A percentile compares a stretch with the other conserved stretches of the same genome.
These are phyloP conservation scores for Alternaria novae-zelandiae DNA, from an alignment of 2,329 filamentous ascomycete species.

Conservation along the genomic window DNA sequence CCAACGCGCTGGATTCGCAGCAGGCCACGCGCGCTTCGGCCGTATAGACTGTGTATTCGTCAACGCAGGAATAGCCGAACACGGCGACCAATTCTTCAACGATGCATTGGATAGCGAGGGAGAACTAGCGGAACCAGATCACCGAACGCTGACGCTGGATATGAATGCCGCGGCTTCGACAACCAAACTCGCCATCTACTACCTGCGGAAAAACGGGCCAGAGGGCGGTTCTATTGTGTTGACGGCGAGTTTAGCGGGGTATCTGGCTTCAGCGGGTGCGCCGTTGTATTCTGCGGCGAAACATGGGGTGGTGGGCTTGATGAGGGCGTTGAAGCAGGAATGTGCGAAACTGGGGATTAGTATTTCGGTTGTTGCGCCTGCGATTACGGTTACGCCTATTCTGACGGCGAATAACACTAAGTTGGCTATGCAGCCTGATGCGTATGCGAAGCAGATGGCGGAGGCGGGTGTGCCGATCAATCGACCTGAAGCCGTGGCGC, in stretches of 20 bases:
- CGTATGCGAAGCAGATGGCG: conserved; percentile 54
- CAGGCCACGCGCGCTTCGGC: conserved; percentile 51
- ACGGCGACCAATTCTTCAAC: conserved; percentile 58
- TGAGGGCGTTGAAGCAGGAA: conserved; percentile 58
- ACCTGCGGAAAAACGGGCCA: conserved; percentile 50
- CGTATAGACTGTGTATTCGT: conserved; percentile 57
- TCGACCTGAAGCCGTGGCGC: conserved; percentile 52
- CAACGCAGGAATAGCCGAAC: conserved; percentile 58
- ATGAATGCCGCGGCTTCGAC: conserved; percentile 56
- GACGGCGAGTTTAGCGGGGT: conserved; percentile 58
- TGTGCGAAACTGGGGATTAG: conserved; percentile 54
- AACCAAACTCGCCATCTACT: conserved; percentile 57
- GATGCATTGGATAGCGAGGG: conserved; percentile 52
- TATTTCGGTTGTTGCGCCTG: conserved; percentile 57
- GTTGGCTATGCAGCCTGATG: conserved; percentile 37
- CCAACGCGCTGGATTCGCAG: conserved; percentile 55
- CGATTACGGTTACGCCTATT: conserved; percentile 57
- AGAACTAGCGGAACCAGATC: conserved; percentile 55
- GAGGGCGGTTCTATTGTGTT: conserved; percentile 55
- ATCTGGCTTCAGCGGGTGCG: conserved; percentile 56
- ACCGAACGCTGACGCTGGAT: conserved; percentile 54
- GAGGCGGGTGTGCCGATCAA: conserved; percentile 56
- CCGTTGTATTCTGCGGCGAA: conserved; percentile 59
- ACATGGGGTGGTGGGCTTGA: conserved; percentile 59
- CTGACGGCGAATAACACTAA: conserved; percentile 42